These are phyloP conservation scores for Lolium multiflorum DNA, from an alignment of 176 grass and related monocot species.

Conservation along the genomic window DNA sequence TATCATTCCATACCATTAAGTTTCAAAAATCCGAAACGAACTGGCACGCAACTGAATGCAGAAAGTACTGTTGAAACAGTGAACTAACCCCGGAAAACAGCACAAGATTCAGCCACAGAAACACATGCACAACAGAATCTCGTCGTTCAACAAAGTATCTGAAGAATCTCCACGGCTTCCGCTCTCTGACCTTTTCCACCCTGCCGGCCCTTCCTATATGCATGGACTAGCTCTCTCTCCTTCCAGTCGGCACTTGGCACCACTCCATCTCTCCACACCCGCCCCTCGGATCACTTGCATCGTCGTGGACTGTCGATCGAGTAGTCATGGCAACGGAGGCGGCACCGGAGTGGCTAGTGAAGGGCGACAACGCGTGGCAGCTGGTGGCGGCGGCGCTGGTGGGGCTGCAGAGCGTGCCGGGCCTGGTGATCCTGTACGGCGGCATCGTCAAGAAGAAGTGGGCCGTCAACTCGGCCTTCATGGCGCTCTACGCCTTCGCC, in stretches of 20 bases:
- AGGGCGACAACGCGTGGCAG: conserved; percentile 87
- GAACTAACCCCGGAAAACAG: background rate
- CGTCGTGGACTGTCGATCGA: background rate
- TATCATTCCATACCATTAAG: too few species aligned
- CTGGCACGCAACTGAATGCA: too few species aligned
- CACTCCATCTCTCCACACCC: conserved; percentile 17
- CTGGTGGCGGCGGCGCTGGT: conserved; percentile 79
- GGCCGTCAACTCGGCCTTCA: conserved; percentile 86
- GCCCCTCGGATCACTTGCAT: background rate
- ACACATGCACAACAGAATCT: conserved; percentile 19
- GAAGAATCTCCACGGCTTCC: conserved; percentile 35
- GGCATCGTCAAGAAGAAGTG: conserved; percentile 92
- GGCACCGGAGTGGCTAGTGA: conserved; percentile 68
- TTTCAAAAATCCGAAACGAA: too few species aligned
- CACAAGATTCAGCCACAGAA: conserved; percentile 30
- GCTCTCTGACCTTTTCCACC: conserved; percentile 41
- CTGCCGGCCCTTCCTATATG: background rate
- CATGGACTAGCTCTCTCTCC: background rate
- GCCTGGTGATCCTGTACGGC: conserved; percentile 75
- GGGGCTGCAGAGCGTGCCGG: conserved; percentile 72
- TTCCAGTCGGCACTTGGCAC: conserved; percentile 22
- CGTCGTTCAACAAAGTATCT: background rate
- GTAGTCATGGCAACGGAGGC: conserved; percentile 51
- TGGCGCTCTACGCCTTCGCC: conserved; percentile 92
- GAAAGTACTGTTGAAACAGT: too few species aligned